Percentiles rank a stretch among this genome's conserved stretches.
phyloP scores from a whole-genome alignment of 2,329 filamentous ascomycete species.

The Clonostachys sp. region DNA sequence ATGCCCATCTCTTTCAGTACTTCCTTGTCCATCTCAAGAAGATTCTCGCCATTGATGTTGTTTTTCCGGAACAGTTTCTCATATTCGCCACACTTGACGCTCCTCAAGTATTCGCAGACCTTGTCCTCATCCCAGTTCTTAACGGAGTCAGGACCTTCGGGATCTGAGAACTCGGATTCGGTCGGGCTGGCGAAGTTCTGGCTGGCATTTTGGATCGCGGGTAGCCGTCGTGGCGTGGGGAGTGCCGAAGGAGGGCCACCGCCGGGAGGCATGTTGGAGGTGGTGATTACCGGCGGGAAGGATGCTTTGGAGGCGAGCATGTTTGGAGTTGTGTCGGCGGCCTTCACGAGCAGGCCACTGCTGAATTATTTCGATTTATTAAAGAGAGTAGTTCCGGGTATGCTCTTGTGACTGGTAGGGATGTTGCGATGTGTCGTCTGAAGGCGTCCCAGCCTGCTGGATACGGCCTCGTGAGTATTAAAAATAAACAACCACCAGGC shows the following conservation, averaged over 20 bases:
- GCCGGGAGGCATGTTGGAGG: conserved; percentile 37
- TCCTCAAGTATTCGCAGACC: conserved; percentile 86
- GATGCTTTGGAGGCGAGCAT: conserved; percentile 75
- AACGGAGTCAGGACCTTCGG: conserved; percentile 69
- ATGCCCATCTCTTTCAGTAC: conserved; percentile 97
- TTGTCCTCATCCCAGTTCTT: conserved; percentile 89
- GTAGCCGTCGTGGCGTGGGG: conserved; percentile 45
- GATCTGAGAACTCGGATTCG: conserved; percentile 87
- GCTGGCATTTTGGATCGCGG: conserved; percentile 40
- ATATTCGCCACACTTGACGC: conserved; percentile 91
- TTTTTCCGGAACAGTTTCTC: conserved; percentile 86
- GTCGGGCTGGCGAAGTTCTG: conserved; percentile 76
- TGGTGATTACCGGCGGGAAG: conserved; percentile 50
- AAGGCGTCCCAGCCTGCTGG: no score
- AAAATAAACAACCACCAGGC: no score
- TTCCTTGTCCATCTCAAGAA: conserved; percentile 95
- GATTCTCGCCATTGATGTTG: conserved; percentile 95
- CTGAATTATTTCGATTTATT: no score
- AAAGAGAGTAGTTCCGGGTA: no score
- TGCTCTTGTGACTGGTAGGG: no score
- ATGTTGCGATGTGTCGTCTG: no score
- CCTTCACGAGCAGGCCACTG: neutral
- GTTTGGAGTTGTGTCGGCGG: conserved; percentile 27
- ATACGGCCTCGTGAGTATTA: no score
- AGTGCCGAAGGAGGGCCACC: conserved; percentile 40